A percentile compares a stretch with the other conserved stretches of the same genome.
phyloP scores from a whole-genome alignment of 805 yeast genomes.

The Ogataea neopini region DNA sequence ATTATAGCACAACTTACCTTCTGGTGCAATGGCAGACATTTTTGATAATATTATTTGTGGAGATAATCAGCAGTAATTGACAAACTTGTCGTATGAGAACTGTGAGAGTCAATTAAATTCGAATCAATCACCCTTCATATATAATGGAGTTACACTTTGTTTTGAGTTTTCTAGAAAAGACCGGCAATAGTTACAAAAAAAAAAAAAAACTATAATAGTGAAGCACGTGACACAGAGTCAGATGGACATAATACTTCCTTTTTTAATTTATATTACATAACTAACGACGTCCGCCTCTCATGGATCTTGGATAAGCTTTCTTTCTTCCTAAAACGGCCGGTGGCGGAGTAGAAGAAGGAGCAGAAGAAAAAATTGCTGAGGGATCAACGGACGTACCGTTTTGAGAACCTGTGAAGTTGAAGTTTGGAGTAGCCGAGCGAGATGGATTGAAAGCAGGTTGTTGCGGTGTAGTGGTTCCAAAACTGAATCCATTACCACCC shows the following conservation, averaged over 20 bases:
- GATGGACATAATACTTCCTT: not conserved
- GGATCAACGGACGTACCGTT: constrained; percentile 29
- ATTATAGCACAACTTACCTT: constrained; percentile 36
- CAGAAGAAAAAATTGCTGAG: constrained; percentile 28
- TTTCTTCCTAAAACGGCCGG: constrained; percentile 19
- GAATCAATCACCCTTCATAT: no score
- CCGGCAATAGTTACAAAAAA: not conserved
- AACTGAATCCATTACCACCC: constrained; percentile 7
- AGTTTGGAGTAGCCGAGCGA: constrained; percentile 33
- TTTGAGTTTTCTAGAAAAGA: constrained; percentile 5
- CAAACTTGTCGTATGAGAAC: no score
- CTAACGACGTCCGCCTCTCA: constrained; percentile 22
- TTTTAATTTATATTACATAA: not conserved
- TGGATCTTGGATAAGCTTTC: constrained; percentile 23
- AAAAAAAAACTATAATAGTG: not conserved
- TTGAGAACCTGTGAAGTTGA: constrained; percentile 34
- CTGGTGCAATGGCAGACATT: constrained; percentile 34
- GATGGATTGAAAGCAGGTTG: constrained; percentile 24
- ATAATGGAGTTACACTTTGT: no score
- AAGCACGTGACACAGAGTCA: not conserved
- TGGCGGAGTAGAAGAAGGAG: constrained; percentile 26
- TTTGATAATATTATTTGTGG: not conserved
- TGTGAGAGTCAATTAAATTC: no score
- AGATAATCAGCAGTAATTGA: not conserved
- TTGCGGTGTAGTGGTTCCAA: constrained; percentile 9